A percentile compares a stretch with the other conserved stretches of the same genome.
phyloP scores from a whole-genome alignment of 2,329 filamentous ascomycete species.

The Rasamsonia emersonii region DNA sequence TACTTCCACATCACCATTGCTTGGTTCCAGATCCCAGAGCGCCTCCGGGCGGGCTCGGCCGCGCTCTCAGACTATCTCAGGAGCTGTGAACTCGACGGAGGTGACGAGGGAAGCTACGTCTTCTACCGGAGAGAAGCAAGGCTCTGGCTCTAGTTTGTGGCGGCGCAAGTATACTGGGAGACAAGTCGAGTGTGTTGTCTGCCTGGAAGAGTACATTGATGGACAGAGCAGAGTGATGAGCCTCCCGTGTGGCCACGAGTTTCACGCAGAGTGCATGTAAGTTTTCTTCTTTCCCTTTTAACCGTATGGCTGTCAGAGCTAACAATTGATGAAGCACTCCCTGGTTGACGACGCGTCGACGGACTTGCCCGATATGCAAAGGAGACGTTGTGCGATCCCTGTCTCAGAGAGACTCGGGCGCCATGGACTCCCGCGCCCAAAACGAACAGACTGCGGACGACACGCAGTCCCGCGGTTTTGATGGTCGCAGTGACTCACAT shows the following conservation, averaged over 20 bases:
- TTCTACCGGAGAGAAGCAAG: slow-evolving; percentile 39
- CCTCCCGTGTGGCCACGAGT: slow-evolving; percentile 92
- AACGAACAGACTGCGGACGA: slow-evolving; percentile 37
- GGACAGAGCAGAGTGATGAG: slow-evolving; percentile 95
- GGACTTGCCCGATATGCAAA: slow-evolving; percentile 98
- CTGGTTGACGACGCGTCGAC: slow-evolving; percentile 87
- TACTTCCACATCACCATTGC: slow-evolving; percentile 69
- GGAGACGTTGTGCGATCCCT: slow-evolving; percentile 74
- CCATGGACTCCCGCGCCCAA: slow-evolving; percentile 15
- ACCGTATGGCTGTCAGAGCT: slow-evolving; percentile 11
- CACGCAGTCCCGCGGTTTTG: slow-evolving; percentile 37
- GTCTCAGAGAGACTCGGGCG: slow-evolving; percentile 32
- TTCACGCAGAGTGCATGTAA: slow-evolving; percentile 97
- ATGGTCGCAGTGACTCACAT: slow-evolving; percentile 39
- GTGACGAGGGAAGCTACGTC: slow-evolving; percentile 17
- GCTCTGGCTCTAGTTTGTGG: slow-evolving; percentile 29
- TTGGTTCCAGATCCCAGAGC: slow-evolving; percentile 36
- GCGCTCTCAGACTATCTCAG: slow-evolving; percentile 30
- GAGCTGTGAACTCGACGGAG: slow-evolving; percentile 16
- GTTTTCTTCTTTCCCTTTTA: slow-evolving; percentile 31
- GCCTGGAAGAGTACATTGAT: slow-evolving; percentile 90
- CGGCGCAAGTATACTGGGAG: slow-evolving; percentile 53
- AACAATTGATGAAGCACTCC: slow-evolving; percentile 58
- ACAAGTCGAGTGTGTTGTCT: slow-evolving; percentile 88
- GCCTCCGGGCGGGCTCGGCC: slow-evolving; percentile 24